phyloP scores from a whole-genome alignment of 768 basidiomycete species.

The Tricholoma terreum region DNA sequence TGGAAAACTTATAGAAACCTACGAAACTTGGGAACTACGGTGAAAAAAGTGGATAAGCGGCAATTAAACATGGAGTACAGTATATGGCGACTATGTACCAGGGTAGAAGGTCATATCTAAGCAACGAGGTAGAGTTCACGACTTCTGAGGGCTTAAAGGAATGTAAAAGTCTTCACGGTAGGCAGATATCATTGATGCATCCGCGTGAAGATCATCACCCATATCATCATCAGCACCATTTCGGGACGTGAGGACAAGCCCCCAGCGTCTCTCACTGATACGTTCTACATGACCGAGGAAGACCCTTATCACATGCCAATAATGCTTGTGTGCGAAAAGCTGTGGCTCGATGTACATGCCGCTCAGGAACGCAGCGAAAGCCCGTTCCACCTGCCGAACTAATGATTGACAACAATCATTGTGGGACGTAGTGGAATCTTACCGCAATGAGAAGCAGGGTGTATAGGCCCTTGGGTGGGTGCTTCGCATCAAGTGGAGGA shows the following conservation, averaged over 20 bases:
- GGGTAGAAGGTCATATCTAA: too few relatives aligned
- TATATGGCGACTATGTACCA: too few relatives aligned
- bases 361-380: too few relatives aligned
- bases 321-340: not conserved
- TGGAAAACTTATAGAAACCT: slow-evolving; percentile 2
- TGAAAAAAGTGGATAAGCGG: not conserved
- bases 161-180: slow-evolving; percentile 4
- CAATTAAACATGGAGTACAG: not conserved
- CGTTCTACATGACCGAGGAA: not conserved
- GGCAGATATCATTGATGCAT: slow-evolving; percentile 12
- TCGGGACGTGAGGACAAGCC: not conserved
- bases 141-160: slow-evolving; percentile 13
- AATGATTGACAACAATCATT: not conserved
- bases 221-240: not conserved
- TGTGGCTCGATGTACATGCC: too few relatives aligned
- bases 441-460: slow-evolving; percentile 3
- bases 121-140: too few relatives aligned
- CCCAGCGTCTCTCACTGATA: slow-evolving; percentile 7
- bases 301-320: not conserved
- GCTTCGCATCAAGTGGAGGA: slow-evolving; percentile 1
- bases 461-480: slow-evolving; percentile 6
- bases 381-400: not conserved
- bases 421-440: not conserved
- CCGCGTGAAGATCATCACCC: slow-evolving; percentile 1
- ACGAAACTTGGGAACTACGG: not conserved